Base-by-base conservation (phyloP, 805 yeast genomes). In the Candida boidinii region DNA sequence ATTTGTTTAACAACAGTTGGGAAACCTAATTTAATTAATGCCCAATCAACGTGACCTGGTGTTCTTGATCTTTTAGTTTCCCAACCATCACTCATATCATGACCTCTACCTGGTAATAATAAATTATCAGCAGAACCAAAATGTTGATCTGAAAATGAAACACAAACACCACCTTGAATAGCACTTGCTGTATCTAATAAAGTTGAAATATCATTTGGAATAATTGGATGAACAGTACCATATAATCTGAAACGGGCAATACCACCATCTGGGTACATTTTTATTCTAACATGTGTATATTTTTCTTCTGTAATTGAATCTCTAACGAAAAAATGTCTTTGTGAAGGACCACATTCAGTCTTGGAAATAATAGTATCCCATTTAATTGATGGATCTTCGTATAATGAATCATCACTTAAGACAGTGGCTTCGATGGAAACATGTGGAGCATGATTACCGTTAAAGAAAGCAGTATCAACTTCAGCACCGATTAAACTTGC, bases 11-110 rank as follows among this genome's bases (percentile, higher is more conserved):
- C 65, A 12, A 65, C 65, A 4, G 85, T 66, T 28, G 54, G 49
- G 22, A 79, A 74, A 14, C 96, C 96, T 33, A 90, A 69, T 45
- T 79, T 74, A 37, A 90, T 71, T 33, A 85, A 72, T 2, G 76
- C 95, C 96, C 96, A 90, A 64, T 90, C 98, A 24, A 73, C 76
- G 54, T 90, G 97, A 28, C 84, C 87, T 4, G 77, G 73, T 10
- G 62, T 66, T 54, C 97, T 72, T 2, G 96, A 86, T 54, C 98
- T 75, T 47, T 73, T 75, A 17, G 98, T 90, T 56, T 90, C 98
- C 98, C 98, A 90, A 11, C 98, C 98, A 52, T 92, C 97, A 31
- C 92, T 76, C 97, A 90, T 90, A 57, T 90, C 96, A 47, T 70
- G 73, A 33, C 98, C 98, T 39, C 96, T 75, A 12, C 97, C 97